These are phyloP conservation scores for Hypoxylon sp. DNA, from an alignment of 2,329 filamentous ascomycete species.

Conservation along the genomic window DNA sequence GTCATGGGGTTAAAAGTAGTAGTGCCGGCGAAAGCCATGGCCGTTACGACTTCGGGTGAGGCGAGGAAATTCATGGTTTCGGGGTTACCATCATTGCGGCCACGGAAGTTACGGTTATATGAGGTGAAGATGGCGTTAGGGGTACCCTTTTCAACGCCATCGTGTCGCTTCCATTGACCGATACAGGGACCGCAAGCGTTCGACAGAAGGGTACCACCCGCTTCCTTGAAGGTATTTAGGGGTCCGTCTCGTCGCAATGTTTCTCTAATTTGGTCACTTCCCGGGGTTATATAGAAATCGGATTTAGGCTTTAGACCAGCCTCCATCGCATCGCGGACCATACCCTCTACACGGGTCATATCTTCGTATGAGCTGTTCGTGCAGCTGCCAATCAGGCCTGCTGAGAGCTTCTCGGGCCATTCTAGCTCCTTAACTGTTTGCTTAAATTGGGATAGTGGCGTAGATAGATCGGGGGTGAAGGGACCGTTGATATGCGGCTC, in stretches of 20 bases:
- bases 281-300: slow-evolving; percentile 96
- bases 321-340: slow-evolving; percentile 90
- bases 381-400: slow-evolving; percentile 96
- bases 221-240: slow-evolving; percentile 85
- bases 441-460: slow-evolving; percentile 91
- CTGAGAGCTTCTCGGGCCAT: slow-evolving; percentile 93
- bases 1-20: slow-evolving; percentile 98
- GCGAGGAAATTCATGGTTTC: slow-evolving; percentile 99
- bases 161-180: slow-evolving; percentile 94
- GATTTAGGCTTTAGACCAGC: slow-evolving; percentile 92
- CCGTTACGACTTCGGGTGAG: slow-evolving; percentile 95
- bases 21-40: slow-evolving; percentile 91
- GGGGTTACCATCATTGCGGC: slow-evolving; percentile 95
- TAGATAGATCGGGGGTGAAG: slow-evolving; percentile 95
- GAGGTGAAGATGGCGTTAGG: slow-evolving; percentile 95
- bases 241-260: slow-evolving; percentile 92
- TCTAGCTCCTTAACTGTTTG: slow-evolving; percentile 84
- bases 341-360: slow-evolving; percentile 94
- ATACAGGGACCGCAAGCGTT: slow-evolving; percentile 97
- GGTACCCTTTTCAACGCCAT: slow-evolving; percentile 86
- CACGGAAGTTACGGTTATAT: slow-evolving; percentile 98
- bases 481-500: slow-evolving; percentile 98
- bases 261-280: slow-evolving; percentile 95
- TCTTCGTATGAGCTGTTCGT: slow-evolving; percentile 99
- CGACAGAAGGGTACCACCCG: slow-evolving; percentile 89